Conservation (phyloP, 2,329 filamentous ascomycete genomes). For the Byssochlamys sp. region DNA sequence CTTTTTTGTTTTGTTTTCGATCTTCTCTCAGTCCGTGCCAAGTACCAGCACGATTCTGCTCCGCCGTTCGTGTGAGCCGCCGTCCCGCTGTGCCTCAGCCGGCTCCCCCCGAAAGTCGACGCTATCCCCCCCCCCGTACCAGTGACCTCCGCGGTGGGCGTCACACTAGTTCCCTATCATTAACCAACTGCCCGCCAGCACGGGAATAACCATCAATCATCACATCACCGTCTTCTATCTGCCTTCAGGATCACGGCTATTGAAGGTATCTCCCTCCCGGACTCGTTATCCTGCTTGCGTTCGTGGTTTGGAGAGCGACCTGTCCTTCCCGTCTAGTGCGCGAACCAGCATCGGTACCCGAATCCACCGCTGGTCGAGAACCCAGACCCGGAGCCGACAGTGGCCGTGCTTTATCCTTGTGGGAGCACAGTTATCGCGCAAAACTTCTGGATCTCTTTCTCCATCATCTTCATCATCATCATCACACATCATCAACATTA, state of each 20-base stretch:
- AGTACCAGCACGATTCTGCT: no score
- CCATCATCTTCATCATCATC: no score
- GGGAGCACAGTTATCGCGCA: slow-evolving; percentile 20
- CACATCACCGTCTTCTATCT: not conserved
- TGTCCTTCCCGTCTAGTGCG: not conserved
- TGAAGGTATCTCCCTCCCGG: not conserved
- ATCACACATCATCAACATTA: slow-evolving; percentile 5
- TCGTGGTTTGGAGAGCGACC: not conserved
- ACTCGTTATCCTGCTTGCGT: not conserved
- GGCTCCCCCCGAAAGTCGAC: not conserved
- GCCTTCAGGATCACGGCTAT: not conserved
- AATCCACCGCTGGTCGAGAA: not conserved
- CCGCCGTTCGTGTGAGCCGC: not conserved
- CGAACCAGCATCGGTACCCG: not conserved
- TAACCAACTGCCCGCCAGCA: not conserved
- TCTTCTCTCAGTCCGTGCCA: no score
- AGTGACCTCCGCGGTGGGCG: not conserved
- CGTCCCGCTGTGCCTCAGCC: not conserved
- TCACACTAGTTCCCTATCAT: not conserved
- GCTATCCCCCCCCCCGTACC: not conserved
- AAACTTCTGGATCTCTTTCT: slow-evolving; percentile 26
- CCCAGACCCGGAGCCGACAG: not conserved
- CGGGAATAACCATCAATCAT: not conserved
- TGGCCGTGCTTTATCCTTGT: not conserved
- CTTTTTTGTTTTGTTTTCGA: not conserved